phyloP scores from a whole-genome alignment of 2,329 filamentous ascomycete species.

The Rhynchosporium agropyri region DNA sequence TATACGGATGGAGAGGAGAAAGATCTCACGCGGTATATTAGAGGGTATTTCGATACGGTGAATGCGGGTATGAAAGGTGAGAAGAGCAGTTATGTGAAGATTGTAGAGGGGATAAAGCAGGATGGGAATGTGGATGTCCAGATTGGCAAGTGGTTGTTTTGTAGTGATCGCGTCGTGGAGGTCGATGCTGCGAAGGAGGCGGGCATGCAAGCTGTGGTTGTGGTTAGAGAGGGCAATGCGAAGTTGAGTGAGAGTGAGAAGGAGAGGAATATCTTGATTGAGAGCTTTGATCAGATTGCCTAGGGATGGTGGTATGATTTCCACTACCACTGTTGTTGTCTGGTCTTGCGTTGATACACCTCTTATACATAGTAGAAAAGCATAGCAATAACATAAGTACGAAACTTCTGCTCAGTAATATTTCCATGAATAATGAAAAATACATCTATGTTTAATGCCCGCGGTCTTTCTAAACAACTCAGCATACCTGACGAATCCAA shows the following conservation, averaged over 20 bases:
- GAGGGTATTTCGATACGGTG: conserved; percentile 76
- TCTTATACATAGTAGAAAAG: not conserved
- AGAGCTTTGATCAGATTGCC: conserved; percentile 37
- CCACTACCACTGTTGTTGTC: not conserved
- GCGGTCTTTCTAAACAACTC: no score
- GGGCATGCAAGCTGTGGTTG: conserved; percentile 65
- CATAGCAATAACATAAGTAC: not conserved
- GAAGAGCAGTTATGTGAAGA: conserved; percentile 60
- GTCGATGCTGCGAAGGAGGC: conserved; percentile 63
- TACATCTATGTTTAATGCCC: no score
- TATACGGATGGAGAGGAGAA: conserved; percentile 52
- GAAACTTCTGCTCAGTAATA: not conserved
- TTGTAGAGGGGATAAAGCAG: conserved; percentile 25
- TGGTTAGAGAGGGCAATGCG: conserved; percentile 71
- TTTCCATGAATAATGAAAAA: no score
- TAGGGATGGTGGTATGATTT: not conserved
- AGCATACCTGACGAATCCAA: no score
- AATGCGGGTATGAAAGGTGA: conserved; percentile 78
- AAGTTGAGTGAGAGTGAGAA: conserved; percentile 55
- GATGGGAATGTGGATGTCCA: conserved; percentile 44
- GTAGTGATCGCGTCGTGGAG: conserved; percentile 78
- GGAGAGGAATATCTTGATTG: conserved; percentile 35
- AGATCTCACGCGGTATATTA: conserved; percentile 62
- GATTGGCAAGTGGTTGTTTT: conserved; percentile 67
- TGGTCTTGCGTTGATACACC: not conserved